Base-by-base conservation (phyloP, 352 stramenopile species). In the Globisporangium yorkense region DNA sequence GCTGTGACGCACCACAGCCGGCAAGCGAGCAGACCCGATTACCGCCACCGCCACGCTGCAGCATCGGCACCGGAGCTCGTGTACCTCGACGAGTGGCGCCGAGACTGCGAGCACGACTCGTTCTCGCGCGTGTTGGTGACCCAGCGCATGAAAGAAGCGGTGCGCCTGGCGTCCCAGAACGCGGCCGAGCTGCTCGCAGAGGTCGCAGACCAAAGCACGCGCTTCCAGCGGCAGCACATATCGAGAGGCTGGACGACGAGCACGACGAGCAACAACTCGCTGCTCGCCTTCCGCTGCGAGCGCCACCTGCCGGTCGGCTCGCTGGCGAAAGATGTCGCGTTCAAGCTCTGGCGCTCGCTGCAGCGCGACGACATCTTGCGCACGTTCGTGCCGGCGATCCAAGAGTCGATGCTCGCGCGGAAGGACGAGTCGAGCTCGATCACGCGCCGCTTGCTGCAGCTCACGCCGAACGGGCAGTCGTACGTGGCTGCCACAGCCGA, bases 281-380 rank as follows among this genome's bases (percentile, higher is more conserved):
- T 43, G 2, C 37, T 43, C 12, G 37, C 12, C 37, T 43, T 43
- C 13, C 37, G 37, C 37, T 43, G 37, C 37, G 37, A 43, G 37
- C 37, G 37, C 0, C 37, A 18, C 3, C 37, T 43, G 4, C 37
- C 37, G 12, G 5, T 43, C 13, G 37, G 37, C 0, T 57, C 35
- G 8, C 65, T 60, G 2, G 59, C 58, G 1, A 67, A 68, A 21
- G 61, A 73, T 7, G 66, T 87, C 8, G 78, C 78, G 1, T 54
- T 55, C 5, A 68, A 73, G 15, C 33, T 91, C 15, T 89, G 78
- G 78, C 63, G 62, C 15, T 77, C 71, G 5, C 31, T 88, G 2
- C 68, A 84, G 54, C 57, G 60, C 5, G 81, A 91, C 41, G 78
- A 89, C 59, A 70, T 91, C 7, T 59, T 87, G 10, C 78, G 77